Conservation (phyloP, 2,329 filamentous ascomycete genomes). For the Balansia obtecta region DNA sequence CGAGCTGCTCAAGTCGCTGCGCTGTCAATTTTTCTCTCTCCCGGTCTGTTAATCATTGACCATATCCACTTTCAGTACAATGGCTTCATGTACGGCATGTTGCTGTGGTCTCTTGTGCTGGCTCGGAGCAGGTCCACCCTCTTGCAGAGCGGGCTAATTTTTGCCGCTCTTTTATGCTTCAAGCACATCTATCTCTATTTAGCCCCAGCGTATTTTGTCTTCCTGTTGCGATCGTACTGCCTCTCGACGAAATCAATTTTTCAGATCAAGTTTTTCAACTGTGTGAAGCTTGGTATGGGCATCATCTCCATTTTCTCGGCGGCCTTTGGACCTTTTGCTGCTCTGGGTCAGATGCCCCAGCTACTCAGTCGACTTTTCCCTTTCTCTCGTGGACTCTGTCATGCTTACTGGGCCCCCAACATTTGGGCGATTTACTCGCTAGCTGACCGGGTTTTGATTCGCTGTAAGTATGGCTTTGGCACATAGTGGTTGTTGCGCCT, state of each 20-base stretch:
- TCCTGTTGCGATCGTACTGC: conserved; percentile 80
- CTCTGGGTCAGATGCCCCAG: conserved; percentile 73
- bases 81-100: conserved; percentile 84
- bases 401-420: conserved; percentile 98
- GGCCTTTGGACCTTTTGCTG: conserved; percentile 84
- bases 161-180: conserved; percentile 77
- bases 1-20: conserved; percentile 74
- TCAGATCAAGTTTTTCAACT: conserved; percentile 64
- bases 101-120: conserved; percentile 76
- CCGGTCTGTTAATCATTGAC: conserved; percentile 90
- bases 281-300: conserved; percentile 66
- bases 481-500: neutral
- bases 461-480: conserved; percentile 40
- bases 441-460: conserved; percentile 69
- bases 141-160: conserved; percentile 67
- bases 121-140: conserved; percentile 65
- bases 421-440: conserved; percentile 97
- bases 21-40: conserved; percentile 80
- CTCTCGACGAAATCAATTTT: conserved; percentile 67
- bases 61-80: conserved; percentile 99
- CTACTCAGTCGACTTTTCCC: conserved; percentile 78
- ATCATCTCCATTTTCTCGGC: conserved; percentile 58
- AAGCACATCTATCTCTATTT: conserved; percentile 98
- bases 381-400: conserved; percentile 84
- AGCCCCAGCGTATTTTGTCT: conserved; percentile 91